phyloP scores from a whole-genome alignment of 2,329 filamentous ascomycete species.

The Sporothrix variecibatus region DNA sequence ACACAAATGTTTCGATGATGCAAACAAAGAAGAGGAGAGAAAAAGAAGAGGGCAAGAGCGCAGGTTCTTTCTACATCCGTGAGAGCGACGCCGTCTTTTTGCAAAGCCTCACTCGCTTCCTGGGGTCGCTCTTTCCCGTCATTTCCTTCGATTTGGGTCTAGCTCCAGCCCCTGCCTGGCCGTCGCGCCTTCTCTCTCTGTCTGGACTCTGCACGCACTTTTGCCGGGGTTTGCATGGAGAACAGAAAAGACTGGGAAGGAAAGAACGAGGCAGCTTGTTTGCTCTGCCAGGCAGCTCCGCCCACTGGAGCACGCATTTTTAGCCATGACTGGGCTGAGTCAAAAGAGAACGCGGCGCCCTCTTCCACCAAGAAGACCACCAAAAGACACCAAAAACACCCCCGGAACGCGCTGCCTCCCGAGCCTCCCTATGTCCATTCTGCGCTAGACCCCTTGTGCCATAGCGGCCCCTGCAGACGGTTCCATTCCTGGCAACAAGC shows the following conservation, averaged over 20 bases:
- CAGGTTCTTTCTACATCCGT: neutral
- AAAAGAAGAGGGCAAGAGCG: neutral
- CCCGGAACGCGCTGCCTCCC: conserved; percentile 1
- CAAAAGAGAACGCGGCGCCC: conserved; percentile 2
- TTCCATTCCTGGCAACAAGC: neutral
- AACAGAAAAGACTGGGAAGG: neutral
- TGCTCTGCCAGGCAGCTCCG: conserved; percentile 12
- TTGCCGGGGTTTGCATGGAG: neutral
- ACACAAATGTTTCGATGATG: neutral
- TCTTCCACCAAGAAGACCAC: neutral
- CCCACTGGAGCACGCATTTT: neutral
- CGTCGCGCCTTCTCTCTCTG: neutral
- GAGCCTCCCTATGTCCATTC: neutral
- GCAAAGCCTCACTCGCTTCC: conserved; percentile 8
- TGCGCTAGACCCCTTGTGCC: neutral
- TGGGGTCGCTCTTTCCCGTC: neutral
- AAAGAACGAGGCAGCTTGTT: neutral
- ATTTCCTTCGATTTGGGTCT: conserved; percentile 7
- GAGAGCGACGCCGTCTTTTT: conserved; percentile 8
- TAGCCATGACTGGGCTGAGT: conserved; percentile 13
- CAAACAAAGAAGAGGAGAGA: neutral
- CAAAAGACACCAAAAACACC: no score
- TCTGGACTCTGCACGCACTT: no score
- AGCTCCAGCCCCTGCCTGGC: conserved; percentile 15
- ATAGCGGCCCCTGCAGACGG: conserved; percentile 8